Evolutionary conservation across 176 grass and related monocot genomes (phyloP), one percentile per base, ranked within the genome.

Genomic region (Poa annua): DNA sequence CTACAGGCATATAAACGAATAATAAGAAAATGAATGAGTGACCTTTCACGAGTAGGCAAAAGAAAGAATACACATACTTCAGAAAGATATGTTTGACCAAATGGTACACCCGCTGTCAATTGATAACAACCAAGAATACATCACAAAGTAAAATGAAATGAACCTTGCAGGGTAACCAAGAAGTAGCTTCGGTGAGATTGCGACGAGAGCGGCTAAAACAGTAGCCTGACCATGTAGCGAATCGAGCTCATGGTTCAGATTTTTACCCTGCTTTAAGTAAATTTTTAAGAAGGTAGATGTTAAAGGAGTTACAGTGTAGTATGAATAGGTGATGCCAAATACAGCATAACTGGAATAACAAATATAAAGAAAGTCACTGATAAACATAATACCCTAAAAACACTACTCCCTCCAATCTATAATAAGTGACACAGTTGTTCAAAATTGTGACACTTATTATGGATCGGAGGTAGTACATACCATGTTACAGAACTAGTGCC

Each of bases 121-220:
- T 29, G 11, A 67, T 57, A 26, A 53, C 11, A 80, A 80, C 1
- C 33, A 86, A 86, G 29, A 52, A 54, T 47, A 60, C 20, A 86
- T 62, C 4, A 22, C 3, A 12, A 85, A 86, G 39, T 77, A 80
- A 48, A 80, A 64, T 65, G 54, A 89, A 55, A 66, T 67, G 45
- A 84, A 98, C 95, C 95, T 98, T 78, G 93, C 85, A 89, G 96
- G 96, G 88, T 98, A 95, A 77, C 96, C 92, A 87, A 98, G 92
- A 85, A 93, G 86, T 75, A 98, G 80, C 57, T 98, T 95, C 49
- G 92, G 96, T 15, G 96, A 98, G 79, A 95, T 92, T 9, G 91
- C 89, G 78, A 95, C 92, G 65, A 98, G 89, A 87, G 96, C 85
- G 68, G 91, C 96, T 86, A 98, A 82, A 76, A 98, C 85, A 83